phyloP scores from a whole-genome alignment of 2,329 filamentous ascomycete genomes.

The Aspergillus sp. region DNA sequence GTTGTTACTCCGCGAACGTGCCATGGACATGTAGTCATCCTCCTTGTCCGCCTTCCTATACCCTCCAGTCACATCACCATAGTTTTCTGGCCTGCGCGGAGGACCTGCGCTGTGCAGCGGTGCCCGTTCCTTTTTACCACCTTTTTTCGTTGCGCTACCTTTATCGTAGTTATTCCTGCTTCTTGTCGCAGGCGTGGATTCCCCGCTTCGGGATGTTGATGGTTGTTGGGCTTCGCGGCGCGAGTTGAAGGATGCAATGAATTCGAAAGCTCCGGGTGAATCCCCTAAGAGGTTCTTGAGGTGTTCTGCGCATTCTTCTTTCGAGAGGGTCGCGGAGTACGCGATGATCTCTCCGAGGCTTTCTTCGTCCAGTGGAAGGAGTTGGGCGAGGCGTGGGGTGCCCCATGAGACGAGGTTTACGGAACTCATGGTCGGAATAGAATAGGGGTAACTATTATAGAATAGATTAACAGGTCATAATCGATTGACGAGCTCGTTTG shows the following conservation, averaged over 20 bases:
- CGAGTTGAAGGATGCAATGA: conserved; percentile 69
- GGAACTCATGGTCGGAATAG: conserved; percentile 21
- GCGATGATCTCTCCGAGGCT: conserved; percentile 78
- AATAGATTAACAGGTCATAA: not conserved
- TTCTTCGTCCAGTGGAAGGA: conserved; percentile 78
- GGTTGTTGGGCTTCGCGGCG: conserved; percentile 40
- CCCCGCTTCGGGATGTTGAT: conserved; percentile 4
- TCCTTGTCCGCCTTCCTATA: conserved; percentile 69
- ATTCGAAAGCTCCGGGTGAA: conserved; percentile 65
- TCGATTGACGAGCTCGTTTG: not conserved
- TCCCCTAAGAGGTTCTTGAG: conserved; percentile 84
- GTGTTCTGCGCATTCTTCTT: conserved; percentile 71
- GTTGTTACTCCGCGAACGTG: conserved; percentile 38
- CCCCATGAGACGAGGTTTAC: conserved; percentile 47
- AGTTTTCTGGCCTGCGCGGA: conserved; percentile 57
- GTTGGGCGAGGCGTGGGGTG: conserved; percentile 63
- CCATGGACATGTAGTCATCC: conserved; percentile 63
- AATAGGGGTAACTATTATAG: conserved; percentile 8
- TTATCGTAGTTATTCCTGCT: conserved; percentile 4
- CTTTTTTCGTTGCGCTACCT: conserved; percentile 17
- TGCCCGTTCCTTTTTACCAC: conserved; percentile 52
- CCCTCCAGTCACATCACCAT: conserved; percentile 58
- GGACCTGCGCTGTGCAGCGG: conserved; percentile 56
- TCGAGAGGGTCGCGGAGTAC: conserved; percentile 71
- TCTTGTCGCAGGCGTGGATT: conserved; percentile 22